These are phyloP conservation scores for Oenanthe javanica DNA, from an alignment of 140 eudicot species.

Conservation along the genomic window DNA sequence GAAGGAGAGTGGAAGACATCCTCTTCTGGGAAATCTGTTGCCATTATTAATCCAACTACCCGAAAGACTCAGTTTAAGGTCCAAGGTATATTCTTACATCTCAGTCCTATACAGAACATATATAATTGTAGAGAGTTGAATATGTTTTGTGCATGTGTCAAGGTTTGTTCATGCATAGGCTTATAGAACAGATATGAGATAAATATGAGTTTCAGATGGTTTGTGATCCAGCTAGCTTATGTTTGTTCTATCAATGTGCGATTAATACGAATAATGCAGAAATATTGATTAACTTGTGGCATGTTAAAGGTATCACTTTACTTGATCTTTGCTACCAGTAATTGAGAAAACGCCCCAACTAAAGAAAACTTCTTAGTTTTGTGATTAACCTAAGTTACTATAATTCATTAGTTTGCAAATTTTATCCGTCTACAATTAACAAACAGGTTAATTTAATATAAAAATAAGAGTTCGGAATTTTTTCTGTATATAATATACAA, in stretches of 20 bases:
- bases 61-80: slow-evolving; percentile 92
- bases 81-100: slow-evolving; percentile 48
- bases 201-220: background rate
- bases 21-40: slow-evolving; percentile 83
- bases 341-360: background rate
- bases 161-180: background rate
- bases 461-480: background rate
- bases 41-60: slow-evolving; percentile 90
- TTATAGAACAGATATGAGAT: background rate
- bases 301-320: background rate
- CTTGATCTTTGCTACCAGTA: background rate
- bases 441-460: too few relatives aligned
- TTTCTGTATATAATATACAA: background rate
- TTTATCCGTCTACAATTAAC: background rate
- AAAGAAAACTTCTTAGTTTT: background rate
- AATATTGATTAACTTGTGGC: background rate
- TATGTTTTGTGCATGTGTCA: background rate
- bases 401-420: background rate
- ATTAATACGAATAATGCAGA: background rate
- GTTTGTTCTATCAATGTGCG: background rate
- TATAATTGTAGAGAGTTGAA: background rate
- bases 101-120: background rate
- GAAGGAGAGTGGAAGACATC: slow-evolving; percentile 96
- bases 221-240: background rate
- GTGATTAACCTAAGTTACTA: background rate